phyloP scores from a whole-genome alignment of 1,139 yeast species.

The Yamadazyma blattariae region DNA sequence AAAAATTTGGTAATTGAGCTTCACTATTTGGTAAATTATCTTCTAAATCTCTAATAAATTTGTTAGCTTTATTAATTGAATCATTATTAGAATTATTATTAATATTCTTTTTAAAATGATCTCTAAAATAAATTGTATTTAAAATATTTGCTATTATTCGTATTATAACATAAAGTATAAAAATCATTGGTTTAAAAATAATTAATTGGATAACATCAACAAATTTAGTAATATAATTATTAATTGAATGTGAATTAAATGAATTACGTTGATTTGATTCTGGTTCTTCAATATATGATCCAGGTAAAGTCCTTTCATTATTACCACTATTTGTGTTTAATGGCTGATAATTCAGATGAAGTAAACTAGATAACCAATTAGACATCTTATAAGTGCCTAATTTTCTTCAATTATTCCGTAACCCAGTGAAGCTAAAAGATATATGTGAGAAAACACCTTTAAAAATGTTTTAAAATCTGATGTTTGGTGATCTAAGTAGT shows the following conservation, averaged over 20 bases:
- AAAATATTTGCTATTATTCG: slow-evolving; percentile 24
- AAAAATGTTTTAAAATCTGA: no score
- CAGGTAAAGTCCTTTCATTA: slow-evolving; percentile 9
- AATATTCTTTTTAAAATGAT: slow-evolving; percentile 10
- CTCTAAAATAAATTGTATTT: slow-evolving; percentile 28
- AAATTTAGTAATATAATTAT: slow-evolving; percentile 43
- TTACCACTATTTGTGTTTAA: slow-evolving; percentile 4
- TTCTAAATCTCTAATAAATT: slow-evolving; percentile 34
- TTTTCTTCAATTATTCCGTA: no score
- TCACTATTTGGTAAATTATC: slow-evolving; percentile 22
- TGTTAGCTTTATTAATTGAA: slow-evolving; percentile 34
- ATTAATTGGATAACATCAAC: slow-evolving; percentile 12
- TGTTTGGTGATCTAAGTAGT: no score
- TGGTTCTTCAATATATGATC: slow-evolving; percentile 10
- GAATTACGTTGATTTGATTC: slow-evolving; percentile 9
- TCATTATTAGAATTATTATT: slow-evolving; percentile 14
- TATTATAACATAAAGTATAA: slow-evolving; percentile 22
- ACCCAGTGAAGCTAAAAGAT: no score
- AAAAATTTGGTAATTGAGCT: slow-evolving; percentile 43
- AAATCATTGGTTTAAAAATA: slow-evolving; percentile 28
- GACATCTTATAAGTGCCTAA: no score
- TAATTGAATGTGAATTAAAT: slow-evolving; percentile 14
- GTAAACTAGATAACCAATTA: slow-evolving; percentile 5
- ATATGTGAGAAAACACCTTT: no score
- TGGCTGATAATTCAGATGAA: slow-evolving; percentile 10